These are phyloP conservation scores for Saccharomyces hybrid DNA, from an alignment of 1,139 yeast species.

Conservation along the genomic window DNA sequence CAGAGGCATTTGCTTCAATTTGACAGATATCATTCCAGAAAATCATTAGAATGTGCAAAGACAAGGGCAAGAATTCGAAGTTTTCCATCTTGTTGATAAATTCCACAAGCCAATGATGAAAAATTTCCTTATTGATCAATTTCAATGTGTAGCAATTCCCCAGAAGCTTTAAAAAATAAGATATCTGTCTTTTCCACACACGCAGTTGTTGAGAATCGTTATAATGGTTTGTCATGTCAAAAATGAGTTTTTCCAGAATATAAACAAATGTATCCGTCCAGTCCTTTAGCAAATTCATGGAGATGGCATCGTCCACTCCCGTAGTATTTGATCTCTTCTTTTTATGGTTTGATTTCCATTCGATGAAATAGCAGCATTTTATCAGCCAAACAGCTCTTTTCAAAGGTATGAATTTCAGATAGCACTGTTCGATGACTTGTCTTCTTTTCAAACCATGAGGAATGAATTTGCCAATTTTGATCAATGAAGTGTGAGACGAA, in stretches of 20 bases:
- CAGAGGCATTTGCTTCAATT: conserved; percentile 2
- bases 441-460: conserved; percentile 87
- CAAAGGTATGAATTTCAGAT: conserved; percentile 59
- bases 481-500: conserved; percentile 55
- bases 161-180: conserved; percentile 52
- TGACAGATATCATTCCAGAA: conserved; percentile 61
- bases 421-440: conserved; percentile 63
- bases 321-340: conserved; percentile 15
- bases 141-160: conserved; percentile 63
- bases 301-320: conserved; percentile 32
- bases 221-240: conserved; percentile 28
- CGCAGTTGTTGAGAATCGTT: conserved; percentile 26
- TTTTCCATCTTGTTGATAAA: conserved; percentile 45
- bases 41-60: conserved; percentile 52
- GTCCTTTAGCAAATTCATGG: conserved; percentile 65
- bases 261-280: conserved; percentile 55
- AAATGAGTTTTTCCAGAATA: conserved; percentile 25
- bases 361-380: conserved; percentile 78
- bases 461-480: conserved; percentile 64
- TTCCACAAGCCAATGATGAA: conserved; percentile 56
- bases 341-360: conserved; percentile 52
- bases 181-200: conserved; percentile 47
- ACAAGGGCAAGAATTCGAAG: conserved; percentile 41
- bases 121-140: conserved; percentile 53
- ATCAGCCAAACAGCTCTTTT: conserved; percentile 84